Base-by-base conservation (phyloP, 805 yeast species). In the Lachancea waltii region DNA sequence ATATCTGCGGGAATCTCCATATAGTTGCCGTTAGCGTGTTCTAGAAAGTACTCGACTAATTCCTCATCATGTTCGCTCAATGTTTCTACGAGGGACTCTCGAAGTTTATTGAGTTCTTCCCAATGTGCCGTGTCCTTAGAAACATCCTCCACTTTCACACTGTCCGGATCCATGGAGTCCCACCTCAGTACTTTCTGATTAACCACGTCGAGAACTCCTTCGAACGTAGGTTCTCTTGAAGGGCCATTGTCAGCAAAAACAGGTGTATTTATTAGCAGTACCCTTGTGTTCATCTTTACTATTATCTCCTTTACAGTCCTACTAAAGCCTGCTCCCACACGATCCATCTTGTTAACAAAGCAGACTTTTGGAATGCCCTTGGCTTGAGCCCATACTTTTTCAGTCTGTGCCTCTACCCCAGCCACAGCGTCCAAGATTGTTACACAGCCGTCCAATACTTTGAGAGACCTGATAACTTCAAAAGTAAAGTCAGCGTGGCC, bases 401-500 rank as follows among this genome's bases (percentile, higher is more conserved):
- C 97, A 0, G 98, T 90, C 60, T 92, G 97, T 0, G 97, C 92
- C 58, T 92, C 98, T 1, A 92, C 98, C 9, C 98, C 98, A 2
- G 96, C 97, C 7, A 90, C 97, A 1, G 85, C 95, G 64, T 92
- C 98, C 36, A 92, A 62, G 7, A 92, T 84, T 0, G 95, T 82
- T 6, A 92, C 94, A 1, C 90, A 94, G 3, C 97, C 97, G 63
- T 92, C 98, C 7, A 92, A 65, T 1, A 92, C 97, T 45, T 96
- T 72, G 41, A 92, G 69, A 0, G 97, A 81, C 40, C 97, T 66
- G 2, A 77, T 84, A 4, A 92, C 98, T 61, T 92, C 98, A 58
- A 89, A 92, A 0, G 94, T 84, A 59, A 92, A 92, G 62, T 92
- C 98, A 0, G 95, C 97, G 62, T 92, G 98, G 0, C 98, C 98